phyloP scores from a whole-genome alignment of 1,284 basidiomycete species.

The Sporisorium graminicola region DNA sequence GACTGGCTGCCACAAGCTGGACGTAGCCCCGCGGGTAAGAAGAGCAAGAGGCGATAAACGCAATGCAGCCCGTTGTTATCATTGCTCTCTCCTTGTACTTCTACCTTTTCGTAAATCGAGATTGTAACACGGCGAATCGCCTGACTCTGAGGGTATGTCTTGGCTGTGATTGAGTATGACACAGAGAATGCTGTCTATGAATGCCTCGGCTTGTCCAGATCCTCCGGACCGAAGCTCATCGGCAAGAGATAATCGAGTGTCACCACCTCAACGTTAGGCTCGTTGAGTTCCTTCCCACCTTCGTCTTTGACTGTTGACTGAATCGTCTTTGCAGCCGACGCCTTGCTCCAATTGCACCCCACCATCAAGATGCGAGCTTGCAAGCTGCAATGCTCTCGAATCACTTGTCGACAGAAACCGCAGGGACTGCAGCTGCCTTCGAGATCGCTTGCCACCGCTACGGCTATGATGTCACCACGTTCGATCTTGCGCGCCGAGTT shows the following conservation, averaged over 20 bases:
- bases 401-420: conserved; percentile 89
- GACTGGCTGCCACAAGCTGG: conserved; percentile 50
- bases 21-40: conserved; percentile 40
- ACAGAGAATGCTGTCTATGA: conserved; percentile 2
- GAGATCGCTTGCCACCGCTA: conserved; percentile 58
- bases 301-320: conserved; percentile 22
- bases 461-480: conserved; percentile 56
- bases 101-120: too few species aligned
- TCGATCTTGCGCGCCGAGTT: conserved; percentile 41
- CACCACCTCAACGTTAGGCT: conserved; percentile 72
- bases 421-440: conserved; percentile 72
- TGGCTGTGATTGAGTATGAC: background rate
- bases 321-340: conserved; percentile 5
- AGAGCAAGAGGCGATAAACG: conserved; percentile 32
- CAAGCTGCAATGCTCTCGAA: conserved; percentile 83
- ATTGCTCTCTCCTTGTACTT: background rate
- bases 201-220: conserved; percentile 72
- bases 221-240: conserved; percentile 87
- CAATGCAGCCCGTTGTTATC: background rate
- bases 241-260: conserved; percentile 82
- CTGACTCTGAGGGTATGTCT: background rate
- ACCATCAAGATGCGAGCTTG: conserved; percentile 84
- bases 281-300: conserved; percentile 61
- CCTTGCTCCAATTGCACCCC: conserved; percentile 76
- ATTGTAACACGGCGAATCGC: too few species aligned